Conservation (phyloP, 2,329 filamentous ascomycete genomes). For the Phialocephala sp. region DNA sequence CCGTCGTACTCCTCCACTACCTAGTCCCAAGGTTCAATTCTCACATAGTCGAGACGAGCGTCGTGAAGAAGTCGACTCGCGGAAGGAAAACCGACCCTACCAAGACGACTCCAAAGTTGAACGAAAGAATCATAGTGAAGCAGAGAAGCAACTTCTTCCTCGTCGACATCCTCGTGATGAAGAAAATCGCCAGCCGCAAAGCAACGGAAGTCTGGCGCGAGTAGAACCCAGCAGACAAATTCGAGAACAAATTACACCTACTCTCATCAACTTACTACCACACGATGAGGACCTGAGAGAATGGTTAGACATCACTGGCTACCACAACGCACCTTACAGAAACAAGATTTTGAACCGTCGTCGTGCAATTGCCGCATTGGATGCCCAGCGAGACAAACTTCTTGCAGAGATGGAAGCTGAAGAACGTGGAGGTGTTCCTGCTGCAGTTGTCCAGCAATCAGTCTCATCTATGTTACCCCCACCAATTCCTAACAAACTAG, state of each 20-base stretch:
- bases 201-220: slow-evolving; percentile 20
- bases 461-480: slow-evolving; percentile 36
- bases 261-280: slow-evolving; percentile 36
- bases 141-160: slow-evolving; percentile 23
- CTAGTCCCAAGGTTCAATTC: slow-evolving; percentile 22
- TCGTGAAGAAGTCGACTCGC: slow-evolving; percentile 32
- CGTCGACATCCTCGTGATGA: slow-evolving; percentile 33
- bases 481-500: slow-evolving; percentile 31
- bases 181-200: slow-evolving; percentile 26
- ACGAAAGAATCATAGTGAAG: slow-evolving; percentile 28
- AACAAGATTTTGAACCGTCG: slow-evolving; percentile 39
- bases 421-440: slow-evolving; percentile 31
- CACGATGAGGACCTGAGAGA: slow-evolving; percentile 43
- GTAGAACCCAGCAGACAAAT: slow-evolving; percentile 26
- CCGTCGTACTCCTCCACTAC: slow-evolving; percentile 28
- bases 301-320: slow-evolving; percentile 46
- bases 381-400: slow-evolving; percentile 41
- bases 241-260: slow-evolving; percentile 30
- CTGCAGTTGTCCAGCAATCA: slow-evolving; percentile 12
- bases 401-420: slow-evolving; percentile 40
- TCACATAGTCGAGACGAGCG: slow-evolving; percentile 32
- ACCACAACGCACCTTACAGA: slow-evolving; percentile 44
- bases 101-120: slow-evolving; percentile 30
- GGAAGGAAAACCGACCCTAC: slow-evolving; percentile 25
- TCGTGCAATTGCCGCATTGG: slow-evolving; percentile 41